A percentile compares a stretch with the other conserved stretches of the same genome.
Conservation (phyloP, 352 stramenopile species). For the Phytophthora chlamydospora region DNA sequence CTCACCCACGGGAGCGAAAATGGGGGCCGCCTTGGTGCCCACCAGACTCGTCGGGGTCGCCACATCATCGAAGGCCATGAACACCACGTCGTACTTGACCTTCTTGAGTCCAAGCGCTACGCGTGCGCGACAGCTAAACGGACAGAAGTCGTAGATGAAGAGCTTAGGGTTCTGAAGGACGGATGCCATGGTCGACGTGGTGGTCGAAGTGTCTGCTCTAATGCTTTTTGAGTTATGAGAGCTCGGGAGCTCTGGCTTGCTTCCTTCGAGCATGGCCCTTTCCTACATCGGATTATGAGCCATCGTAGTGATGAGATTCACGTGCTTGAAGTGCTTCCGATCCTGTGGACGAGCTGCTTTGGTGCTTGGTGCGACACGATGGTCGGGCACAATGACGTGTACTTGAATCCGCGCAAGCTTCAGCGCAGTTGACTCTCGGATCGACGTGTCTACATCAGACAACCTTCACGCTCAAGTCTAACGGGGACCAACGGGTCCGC, state of each 20-base stretch:
- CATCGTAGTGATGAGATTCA: background rate
- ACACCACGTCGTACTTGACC: constrained; percentile 36
- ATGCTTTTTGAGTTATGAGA: constrained; percentile 3
- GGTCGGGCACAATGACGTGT: background rate
- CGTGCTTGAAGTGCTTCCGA: background rate
- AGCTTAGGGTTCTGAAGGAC: constrained; percentile 31
- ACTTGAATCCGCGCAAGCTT: constrained; percentile 1
- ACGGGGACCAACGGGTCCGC: no score
- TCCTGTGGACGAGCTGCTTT: no score
- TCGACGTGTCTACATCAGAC: background rate
- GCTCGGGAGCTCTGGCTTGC: background rate
- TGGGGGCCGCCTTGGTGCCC: constrained; percentile 46
- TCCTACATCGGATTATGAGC: constrained; percentile 1
- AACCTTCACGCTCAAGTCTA: no score
- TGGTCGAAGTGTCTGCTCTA: background rate
- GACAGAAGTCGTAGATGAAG: constrained; percentile 59
- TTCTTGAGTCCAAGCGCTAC: constrained; percentile 42
- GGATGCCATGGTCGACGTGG: background rate
- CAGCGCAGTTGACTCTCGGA: background rate
- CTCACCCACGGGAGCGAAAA: constrained; percentile 41
- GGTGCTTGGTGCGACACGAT: constrained; percentile 4
- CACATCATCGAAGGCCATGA: constrained; percentile 57
- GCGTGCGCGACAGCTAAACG: constrained; percentile 46
- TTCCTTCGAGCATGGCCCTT: background rate
- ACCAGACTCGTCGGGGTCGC: constrained; percentile 48